These are phyloP conservation scores for Brettanomyces naardenensis DNA, from an alignment of 805 yeast species.

Conservation along the genomic window DNA sequence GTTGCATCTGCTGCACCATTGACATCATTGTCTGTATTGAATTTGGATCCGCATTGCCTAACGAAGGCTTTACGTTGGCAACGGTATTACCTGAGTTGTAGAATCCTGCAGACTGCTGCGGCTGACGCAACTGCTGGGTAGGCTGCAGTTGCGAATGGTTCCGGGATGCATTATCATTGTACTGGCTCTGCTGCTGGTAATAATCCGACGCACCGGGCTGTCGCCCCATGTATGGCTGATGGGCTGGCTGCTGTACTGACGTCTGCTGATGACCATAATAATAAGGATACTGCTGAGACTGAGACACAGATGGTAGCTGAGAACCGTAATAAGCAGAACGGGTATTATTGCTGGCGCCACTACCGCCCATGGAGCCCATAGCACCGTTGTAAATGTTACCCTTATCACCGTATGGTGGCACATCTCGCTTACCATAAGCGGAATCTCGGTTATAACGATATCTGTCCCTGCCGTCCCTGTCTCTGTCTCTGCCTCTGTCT, in stretches of 20 bases:
- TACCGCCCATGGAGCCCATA: constrained; percentile 4
- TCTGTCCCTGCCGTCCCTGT: not conserved
- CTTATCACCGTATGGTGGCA: constrained; percentile 5
- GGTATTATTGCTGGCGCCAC: constrained; percentile 4
- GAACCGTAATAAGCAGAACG: constrained; percentile 1
- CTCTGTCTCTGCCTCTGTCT: not conserved
- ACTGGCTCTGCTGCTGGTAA: constrained; percentile 1
- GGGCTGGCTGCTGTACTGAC: too few species aligned
- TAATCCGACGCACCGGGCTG: not conserved
- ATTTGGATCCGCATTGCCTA: constrained; percentile 18
- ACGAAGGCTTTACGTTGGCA: not conserved
- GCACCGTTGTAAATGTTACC: constrained; percentile 3
- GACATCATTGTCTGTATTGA: constrained; percentile 26
- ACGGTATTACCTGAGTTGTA: constrained; percentile 1
- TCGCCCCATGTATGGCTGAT: too few species aligned
- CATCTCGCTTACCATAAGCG: too few species aligned
- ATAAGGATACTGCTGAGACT: not conserved
- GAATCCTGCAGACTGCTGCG: constrained; percentile 2
- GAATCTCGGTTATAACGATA: not conserved
- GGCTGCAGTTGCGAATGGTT: too few species aligned
- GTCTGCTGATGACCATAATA: too few species aligned
- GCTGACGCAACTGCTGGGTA: constrained; percentile 5
- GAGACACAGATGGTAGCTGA: too few species aligned
- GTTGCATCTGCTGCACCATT: constrained; percentile 22
- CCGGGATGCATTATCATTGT: constrained; percentile 9